Conservation (phyloP, 2,329 filamentous ascomycete genomes). For the Coniochaeta prunicola region DNA sequence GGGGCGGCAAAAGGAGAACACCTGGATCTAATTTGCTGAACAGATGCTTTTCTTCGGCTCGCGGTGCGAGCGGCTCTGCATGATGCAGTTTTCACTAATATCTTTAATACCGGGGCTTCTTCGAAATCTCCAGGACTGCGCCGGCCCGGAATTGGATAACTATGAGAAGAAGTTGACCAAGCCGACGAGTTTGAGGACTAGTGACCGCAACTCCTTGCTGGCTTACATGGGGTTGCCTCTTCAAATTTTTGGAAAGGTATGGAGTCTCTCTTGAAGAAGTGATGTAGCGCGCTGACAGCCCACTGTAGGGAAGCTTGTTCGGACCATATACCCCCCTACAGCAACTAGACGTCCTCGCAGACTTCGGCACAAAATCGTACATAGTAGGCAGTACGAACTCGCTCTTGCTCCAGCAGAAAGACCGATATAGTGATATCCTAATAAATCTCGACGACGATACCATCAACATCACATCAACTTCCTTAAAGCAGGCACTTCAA, state of each 20-base stretch:
- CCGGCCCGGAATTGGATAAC: conserved; percentile 82
- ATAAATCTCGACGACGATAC: conserved; percentile 91
- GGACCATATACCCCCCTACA: conserved; percentile 95
- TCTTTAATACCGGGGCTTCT: conserved; percentile 92
- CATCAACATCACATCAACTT: conserved; percentile 75
- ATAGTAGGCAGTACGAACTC: conserved; percentile 97
- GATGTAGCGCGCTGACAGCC: conserved; percentile 8
- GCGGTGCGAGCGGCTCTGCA: conserved; percentile 91
- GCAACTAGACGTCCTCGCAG: conserved; percentile 87
- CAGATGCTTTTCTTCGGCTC: conserved; percentile 98
- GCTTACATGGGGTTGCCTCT: conserved; percentile 92
- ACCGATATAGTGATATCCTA: conserved; percentile 91
- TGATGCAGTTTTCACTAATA: conserved; percentile 96
- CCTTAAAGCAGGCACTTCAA: conserved; percentile 65
- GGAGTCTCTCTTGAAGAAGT: conserved; percentile 3
- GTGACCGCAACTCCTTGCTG: conserved; percentile 82
- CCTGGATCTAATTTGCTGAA: background rate
- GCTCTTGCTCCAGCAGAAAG: conserved; percentile 84
- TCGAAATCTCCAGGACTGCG: conserved; percentile 86
- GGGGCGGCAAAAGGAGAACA: background rate
- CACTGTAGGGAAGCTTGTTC: conserved; percentile 72
- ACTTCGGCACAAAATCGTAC: conserved; percentile 93
- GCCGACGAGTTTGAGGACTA: conserved; percentile 82
- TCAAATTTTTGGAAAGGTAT: conserved; percentile 87
- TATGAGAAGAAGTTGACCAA: conserved; percentile 69